These are phyloP conservation scores for Xerocomellus amylosporus DNA, from an alignment of 768 basidiomycete genomes.

Conservation along the genomic window DNA sequence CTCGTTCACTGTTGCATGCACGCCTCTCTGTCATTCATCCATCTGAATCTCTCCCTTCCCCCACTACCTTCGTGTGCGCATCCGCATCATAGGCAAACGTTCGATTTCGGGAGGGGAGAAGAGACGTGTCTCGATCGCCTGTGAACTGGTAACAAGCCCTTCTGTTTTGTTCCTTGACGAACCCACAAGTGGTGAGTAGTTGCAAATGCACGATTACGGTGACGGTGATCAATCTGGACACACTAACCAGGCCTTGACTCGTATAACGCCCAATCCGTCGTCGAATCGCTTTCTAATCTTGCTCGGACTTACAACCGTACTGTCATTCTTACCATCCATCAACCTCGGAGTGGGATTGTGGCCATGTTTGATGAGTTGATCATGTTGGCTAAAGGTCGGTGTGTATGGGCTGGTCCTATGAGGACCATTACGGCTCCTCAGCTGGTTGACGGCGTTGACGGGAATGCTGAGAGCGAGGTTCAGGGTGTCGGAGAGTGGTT, in stretches of 20 bases:
- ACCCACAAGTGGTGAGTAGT: constrained; percentile 81
- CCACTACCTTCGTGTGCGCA: not conserved
- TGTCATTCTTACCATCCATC: constrained; percentile 96
- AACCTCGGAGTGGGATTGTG: constrained; percentile 97
- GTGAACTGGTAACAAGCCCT: constrained; percentile 95
- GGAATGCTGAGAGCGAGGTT: constrained; percentile 12
- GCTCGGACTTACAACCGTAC: constrained; percentile 90
- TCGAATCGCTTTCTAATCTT: constrained; percentile 82
- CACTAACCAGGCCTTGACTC: constrained; percentile 73
- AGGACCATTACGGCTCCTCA: constrained; percentile 9
- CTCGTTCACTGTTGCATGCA: not conserved
- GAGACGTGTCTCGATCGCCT: constrained; percentile 93
- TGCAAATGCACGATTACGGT: not conserved
- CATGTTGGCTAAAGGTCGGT: constrained; percentile 78
- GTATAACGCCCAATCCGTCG: constrained; percentile 93
- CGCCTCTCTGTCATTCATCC: not conserved
- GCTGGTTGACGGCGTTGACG: constrained; percentile 6
- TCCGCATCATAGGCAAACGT: constrained; percentile 55
- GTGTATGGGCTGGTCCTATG: constrained; percentile 34
- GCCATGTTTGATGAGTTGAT: constrained; percentile 91
- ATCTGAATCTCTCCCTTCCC: not conserved
- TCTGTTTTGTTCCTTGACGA: constrained; percentile 96
- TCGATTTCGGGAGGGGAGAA: constrained; percentile 98
- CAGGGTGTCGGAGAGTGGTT: constrained; percentile 59
- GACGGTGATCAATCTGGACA: not conserved